Base-by-base conservation (phyloP, 345 rosid species). In the Citrus medica region DNA sequence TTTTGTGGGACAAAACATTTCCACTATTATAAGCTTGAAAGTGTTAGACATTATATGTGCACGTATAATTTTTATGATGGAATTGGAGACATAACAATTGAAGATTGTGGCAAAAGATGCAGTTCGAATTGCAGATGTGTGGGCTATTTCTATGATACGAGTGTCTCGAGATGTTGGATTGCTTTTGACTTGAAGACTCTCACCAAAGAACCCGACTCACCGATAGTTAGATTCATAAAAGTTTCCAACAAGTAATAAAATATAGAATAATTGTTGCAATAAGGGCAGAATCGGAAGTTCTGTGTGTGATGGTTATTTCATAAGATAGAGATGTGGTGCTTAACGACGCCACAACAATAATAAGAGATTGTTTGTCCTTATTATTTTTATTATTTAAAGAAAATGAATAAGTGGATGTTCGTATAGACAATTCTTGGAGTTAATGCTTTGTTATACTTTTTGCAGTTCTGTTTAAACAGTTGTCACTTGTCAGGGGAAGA, bases 151-250 rank as follows among this genome's bases (percentile, higher is more conserved):
- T 65, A 32, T 42, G 81, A 83, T n/a, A 40, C 79, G 67, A 61
- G 83, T 83, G 58, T 75, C 79, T 83, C 82, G 0, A 85, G 13
- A 84, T 89, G 90, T 67, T 89, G 89, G 94, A 76, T 83, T 63
- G 87, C 90, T 75, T 82, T 83, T 68, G 91, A 91, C 67, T 76
- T 89, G 25, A 87, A 62, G 73, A 91, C 94, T 25, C 53, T 91
- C 25, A 63, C 80, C 2, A 77, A 69, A 67, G 80, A 69, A 61
- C 24, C 66, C 0, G 76, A 82, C 33, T 56, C 87, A 6, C 38
- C 79, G 0, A 83, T 82, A 70, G 53, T 84, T 71, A 84, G 80
- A 37, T 84, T 48, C 58, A 76, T 84, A 1, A 82, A 84, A 58
- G 67, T 75, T 22, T 79, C 81, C 16, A 74, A 79, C 9, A 74